Evolutionary conservation across 805 yeast species (phyloP).

Genomic region (Monosporozyma servazzii): DNA sequence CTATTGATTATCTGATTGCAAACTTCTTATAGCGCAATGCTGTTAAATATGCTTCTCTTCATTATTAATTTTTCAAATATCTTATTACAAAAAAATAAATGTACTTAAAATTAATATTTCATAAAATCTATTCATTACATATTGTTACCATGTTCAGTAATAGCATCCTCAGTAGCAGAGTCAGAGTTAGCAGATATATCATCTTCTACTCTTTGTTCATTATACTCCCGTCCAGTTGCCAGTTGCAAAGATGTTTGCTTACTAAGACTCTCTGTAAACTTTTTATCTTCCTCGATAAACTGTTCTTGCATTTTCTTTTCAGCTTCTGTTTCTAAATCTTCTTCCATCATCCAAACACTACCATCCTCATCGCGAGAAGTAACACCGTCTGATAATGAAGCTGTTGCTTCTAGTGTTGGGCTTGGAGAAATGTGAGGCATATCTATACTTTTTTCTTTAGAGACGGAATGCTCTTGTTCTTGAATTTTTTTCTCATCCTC

Average conservation of each 20-base stretch:
- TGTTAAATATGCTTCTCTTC: neutral
- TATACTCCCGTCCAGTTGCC: neutral
- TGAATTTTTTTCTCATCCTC: neutral
- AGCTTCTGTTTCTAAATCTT: slow-evolving; percentile 9
- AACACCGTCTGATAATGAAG: slow-evolving; percentile 6
- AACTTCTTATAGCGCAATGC: neutral
- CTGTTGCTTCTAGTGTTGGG: neutral
- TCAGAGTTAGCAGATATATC: neutral
- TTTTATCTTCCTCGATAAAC: slow-evolving; percentile 5
- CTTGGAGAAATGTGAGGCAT: neutral
- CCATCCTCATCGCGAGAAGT: slow-evolving; percentile 10
- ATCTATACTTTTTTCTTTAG: neutral
- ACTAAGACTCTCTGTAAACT: neutral
- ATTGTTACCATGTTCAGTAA: neutral
- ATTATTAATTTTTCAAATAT: neutral
- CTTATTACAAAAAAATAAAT: neutral
- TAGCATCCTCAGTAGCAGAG: neutral
- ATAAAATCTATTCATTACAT: neutral
- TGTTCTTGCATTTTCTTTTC: slow-evolving; percentile 10
- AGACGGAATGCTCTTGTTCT: neutral
- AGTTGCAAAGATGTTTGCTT: neutral
- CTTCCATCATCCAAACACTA: slow-evolving; percentile 7
- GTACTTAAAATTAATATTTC: neutral
- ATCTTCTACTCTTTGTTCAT: neutral
- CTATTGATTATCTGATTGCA: neutral